A percentile compares a stretch with the other conserved stretches of the same genome.
phyloP scores from a whole-genome alignment of 1,284 basidiomycete genomes.

The Apiotrichum akiyoshidainum region DNA sequence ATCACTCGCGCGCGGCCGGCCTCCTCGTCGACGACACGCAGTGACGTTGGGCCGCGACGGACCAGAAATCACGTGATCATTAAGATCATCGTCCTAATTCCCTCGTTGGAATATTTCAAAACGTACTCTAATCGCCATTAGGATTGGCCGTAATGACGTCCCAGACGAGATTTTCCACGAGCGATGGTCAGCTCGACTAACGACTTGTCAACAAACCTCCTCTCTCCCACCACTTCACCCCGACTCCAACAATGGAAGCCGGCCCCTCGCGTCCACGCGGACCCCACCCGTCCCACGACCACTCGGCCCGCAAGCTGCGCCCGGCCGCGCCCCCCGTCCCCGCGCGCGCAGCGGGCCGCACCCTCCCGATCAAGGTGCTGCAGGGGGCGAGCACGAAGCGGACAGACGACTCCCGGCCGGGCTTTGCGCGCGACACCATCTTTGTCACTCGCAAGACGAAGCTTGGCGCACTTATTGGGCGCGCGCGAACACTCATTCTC shows the following conservation, averaged over 20 bases:
- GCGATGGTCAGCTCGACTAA: too few relatives aligned
- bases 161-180: too few relatives aligned
- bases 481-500: constrained; percentile 76
- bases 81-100: too few relatives aligned
- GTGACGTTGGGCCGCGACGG: too few relatives aligned
- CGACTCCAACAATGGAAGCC: background rate
- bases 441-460: constrained; percentile 74
- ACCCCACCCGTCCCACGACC: too few relatives aligned
- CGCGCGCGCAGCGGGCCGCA: background rate
- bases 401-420: constrained; percentile 31
- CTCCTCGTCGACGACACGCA: background rate
- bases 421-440: constrained; percentile 66
- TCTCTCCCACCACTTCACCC: background rate
- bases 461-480: constrained; percentile 62
- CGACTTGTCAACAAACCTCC: too few relatives aligned
- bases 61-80: too few relatives aligned
- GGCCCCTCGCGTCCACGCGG: constrained; percentile 1
- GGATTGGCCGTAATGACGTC: too few relatives aligned
- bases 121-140: too few relatives aligned
- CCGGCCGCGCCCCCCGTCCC: constrained; percentile 19
- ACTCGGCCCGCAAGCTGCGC: constrained; percentile 12
- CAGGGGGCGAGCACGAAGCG: constrained; percentile 34
- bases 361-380: constrained; percentile 34
- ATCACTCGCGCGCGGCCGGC: background rate
- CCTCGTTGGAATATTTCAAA: too few relatives aligned